Percentiles rank a stretch among this genome's conserved stretches.
Evolutionary conservation across 495 filamentous ascomycete genomes (phyloP).

Genomic region (Cercophora sp.): DNA sequence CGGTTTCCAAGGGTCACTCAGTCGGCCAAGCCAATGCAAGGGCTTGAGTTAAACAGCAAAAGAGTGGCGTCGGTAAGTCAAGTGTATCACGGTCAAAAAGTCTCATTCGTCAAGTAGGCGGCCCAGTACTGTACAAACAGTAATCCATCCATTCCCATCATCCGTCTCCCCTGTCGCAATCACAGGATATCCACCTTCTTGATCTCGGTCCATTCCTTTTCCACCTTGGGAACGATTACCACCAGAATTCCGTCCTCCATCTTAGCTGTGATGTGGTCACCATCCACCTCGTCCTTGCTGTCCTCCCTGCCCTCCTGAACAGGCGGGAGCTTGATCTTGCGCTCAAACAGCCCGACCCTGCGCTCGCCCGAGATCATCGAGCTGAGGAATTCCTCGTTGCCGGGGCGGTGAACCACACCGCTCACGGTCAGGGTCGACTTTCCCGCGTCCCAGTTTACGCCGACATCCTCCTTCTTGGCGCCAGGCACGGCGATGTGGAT

Average conservation of each 20-base stretch:
- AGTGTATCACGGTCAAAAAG: too few species aligned
- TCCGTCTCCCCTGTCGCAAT: neutral
- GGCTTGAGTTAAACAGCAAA: too few species aligned
- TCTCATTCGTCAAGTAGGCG: too few species aligned
- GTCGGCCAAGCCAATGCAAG: too few species aligned
- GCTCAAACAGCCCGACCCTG: constrained; percentile 68
- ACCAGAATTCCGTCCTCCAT: constrained; percentile 59
- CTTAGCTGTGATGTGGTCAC: constrained; percentile 64
- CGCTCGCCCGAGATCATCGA: constrained; percentile 60
- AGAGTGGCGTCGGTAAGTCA: too few species aligned
- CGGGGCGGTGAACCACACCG: constrained; percentile 67
- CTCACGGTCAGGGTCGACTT: constrained; percentile 59
- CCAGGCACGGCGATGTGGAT: constrained; percentile 73
- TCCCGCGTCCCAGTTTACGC: constrained; percentile 68
- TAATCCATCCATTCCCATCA: too few species aligned
- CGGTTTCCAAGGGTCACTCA: too few species aligned
- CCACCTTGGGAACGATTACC: constrained; percentile 57
- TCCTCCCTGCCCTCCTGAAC: constrained; percentile 38
- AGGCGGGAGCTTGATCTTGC: constrained; percentile 57
- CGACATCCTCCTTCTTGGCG: constrained; percentile 72
- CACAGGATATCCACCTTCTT: constrained; percentile 54
- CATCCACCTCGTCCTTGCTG: constrained; percentile 57
- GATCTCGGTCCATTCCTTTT: constrained; percentile 56
- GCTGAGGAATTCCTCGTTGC: constrained; percentile 67
- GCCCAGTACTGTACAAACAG: too few species aligned